Evolutionary conservation across 345 rosid species (phyloP), one percentile per base, ranked within the genome.

Genomic region (Populus nigra): DNA sequence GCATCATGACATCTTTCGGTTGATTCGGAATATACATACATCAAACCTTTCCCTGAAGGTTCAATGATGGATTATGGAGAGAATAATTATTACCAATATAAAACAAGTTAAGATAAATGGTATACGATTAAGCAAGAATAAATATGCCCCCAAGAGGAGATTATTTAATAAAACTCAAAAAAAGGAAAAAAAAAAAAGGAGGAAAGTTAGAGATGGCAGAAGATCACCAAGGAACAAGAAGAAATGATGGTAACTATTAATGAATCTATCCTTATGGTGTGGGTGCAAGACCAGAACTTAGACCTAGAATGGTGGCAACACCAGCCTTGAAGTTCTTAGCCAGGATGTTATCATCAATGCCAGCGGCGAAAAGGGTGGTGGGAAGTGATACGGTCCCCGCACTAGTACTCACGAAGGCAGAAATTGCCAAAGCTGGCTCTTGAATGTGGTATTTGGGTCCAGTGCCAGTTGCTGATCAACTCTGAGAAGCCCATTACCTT

Each of bases 401-500:
- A 57, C 18, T 75, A 2, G 84, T 73, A 53, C 76, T 78, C 6
- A 73, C 76, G 5, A 78, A 78, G 3, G 78, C 27, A 18, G 81
- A 77, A 7, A 77, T 2, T 11, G 71, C 77, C 0, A 65, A 20
- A 6, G 77, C 61, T 25, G 16, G 9, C 0, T 62, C 7, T 22
- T 25, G 49, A 25, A 33, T 10, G 47, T 77, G 50, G 90, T 92
- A 15, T 66, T 20, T 0, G 62, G 41, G 50, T 91, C 83, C 50
- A 20, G 1, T 1, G 90, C 90, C n/a, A 88, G 80, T 38, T 77
- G 76, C 49, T 90, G 88, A 79, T 92, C 97, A 8, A 89, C 73
- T 8, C 79, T 85, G 62, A 92, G 87, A 27, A 92, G 31, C 29
- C 93, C 93, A 68, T 86, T 77, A 5, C 6, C 8, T 3, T 8